phyloP scores from a whole-genome alignment of 2,329 filamentous ascomycete genomes.

The Metarhizium guizhouense region DNA sequence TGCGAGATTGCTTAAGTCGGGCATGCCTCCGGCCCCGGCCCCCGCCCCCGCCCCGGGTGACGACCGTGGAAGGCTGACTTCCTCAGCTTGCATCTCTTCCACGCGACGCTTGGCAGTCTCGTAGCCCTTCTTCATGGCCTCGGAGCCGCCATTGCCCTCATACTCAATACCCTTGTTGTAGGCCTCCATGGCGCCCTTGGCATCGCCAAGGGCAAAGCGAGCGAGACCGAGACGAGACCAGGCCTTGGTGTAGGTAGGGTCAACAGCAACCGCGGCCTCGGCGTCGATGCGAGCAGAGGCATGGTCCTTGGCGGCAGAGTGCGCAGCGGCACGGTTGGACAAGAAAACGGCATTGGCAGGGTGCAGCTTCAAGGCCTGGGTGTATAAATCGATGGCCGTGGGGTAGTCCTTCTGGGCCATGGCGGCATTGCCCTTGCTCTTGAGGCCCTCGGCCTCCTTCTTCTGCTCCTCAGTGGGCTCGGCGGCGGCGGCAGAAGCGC shows the following conservation, averaged over 20 bases:
- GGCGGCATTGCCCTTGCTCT: conserved; percentile 84
- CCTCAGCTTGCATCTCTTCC: conserved; percentile 61
- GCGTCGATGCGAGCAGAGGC: conserved; percentile 77
- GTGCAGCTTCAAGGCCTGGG: conserved; percentile 70
- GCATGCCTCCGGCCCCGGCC: conserved; percentile 53
- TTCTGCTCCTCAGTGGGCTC: conserved; percentile 49
- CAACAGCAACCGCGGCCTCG: conserved; percentile 77
- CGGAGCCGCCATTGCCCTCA: conserved; percentile 87
- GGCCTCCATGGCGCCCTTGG: conserved; percentile 86
- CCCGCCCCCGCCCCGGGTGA: conserved; percentile 40
- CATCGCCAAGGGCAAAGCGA: conserved; percentile 83
- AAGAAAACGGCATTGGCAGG: conserved; percentile 93
- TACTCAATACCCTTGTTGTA: conserved; percentile 89
- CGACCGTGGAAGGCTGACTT: conserved; percentile 30
- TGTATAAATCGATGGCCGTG: conserved; percentile 77
- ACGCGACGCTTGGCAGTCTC: conserved; percentile 87
- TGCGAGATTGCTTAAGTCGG: conserved; percentile 61
- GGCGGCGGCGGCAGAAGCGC: conserved; percentile 21
- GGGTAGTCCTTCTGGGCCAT: conserved; percentile 92
- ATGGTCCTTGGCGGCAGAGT: conserved; percentile 78
- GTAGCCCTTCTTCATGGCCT: conserved; percentile 94
- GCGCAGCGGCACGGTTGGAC: conserved; percentile 91
- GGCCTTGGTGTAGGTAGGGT: conserved; percentile 92
- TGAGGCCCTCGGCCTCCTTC: conserved; percentile 78
- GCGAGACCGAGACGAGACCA: conserved; percentile 92